Percentiles rank a stretch among this genome's conserved stretches.
phyloP scores from a whole-genome alignment of 2,329 filamentous ascomycete species.

The Fusarium setosum region DNA sequence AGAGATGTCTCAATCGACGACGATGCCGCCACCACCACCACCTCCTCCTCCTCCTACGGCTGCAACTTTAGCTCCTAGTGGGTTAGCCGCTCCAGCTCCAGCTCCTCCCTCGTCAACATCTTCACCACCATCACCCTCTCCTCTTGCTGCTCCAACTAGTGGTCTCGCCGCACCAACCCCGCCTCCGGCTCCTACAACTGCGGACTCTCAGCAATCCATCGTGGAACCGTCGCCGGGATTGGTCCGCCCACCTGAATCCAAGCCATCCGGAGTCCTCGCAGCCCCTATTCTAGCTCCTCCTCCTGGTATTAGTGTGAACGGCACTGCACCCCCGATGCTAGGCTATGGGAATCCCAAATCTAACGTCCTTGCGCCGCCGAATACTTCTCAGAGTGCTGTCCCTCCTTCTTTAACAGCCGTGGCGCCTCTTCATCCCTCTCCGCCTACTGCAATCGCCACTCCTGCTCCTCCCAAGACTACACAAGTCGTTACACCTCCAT shows the following conservation, averaged over 20 bases:
- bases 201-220: conserved; percentile 10
- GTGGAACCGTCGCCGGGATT: conserved; percentile 38
- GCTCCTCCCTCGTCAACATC: conserved; percentile 20
- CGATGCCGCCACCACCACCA: conserved; percentile 40
- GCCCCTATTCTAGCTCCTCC: conserved; percentile 53
- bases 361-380: conserved; percentile 58
- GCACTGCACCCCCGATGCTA: conserved; percentile 41
- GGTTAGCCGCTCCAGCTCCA: conserved; percentile 32
- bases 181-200: conserved; percentile 16
- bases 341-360: conserved; percentile 51
- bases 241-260: conserved; percentile 39
- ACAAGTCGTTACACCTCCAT: neutral
- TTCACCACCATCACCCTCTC: conserved; percentile 21
- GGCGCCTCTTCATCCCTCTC: conserved; percentile 31
- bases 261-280: conserved; percentile 50
- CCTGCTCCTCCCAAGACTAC: conserved; percentile 2
- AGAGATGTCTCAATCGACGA: conserved; percentile 17
- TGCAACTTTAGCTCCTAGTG: conserved; percentile 11
- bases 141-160: conserved; percentile 27
- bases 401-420: conserved; percentile 31
- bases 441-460: conserved; percentile 1
- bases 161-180: conserved; percentile 37
- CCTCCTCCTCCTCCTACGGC: no score
- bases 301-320: conserved; percentile 42
- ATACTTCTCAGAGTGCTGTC: conserved; percentile 48